Evolutionary conservation across 2,329 filamentous ascomycete genomes (phyloP).

Genomic region (Hymenoscyphus scutula): DNA sequence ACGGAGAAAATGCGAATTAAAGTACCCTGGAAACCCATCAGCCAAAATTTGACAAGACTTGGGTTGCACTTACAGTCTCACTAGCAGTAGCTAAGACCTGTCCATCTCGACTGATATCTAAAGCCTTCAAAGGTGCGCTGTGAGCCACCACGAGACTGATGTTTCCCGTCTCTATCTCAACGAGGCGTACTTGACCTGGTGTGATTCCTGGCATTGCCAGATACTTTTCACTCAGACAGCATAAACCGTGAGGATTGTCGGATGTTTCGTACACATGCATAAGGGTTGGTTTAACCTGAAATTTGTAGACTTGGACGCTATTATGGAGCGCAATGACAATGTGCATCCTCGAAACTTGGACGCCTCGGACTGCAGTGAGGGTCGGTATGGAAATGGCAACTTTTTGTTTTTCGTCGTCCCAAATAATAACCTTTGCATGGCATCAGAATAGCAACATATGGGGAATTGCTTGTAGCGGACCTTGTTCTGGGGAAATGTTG

Average conservation of each 20-base stretch:
- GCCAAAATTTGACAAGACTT: background rate
- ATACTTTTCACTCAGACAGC: slow-evolving; percentile 69
- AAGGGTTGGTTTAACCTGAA: slow-evolving; percentile 68
- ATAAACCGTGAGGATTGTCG: slow-evolving; percentile 78
- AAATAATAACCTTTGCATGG: slow-evolving; percentile 67
- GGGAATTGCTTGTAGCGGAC: slow-evolving; percentile 39
- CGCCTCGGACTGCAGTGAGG: slow-evolving; percentile 74
- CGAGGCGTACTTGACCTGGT: slow-evolving; percentile 82
- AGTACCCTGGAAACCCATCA: slow-evolving; percentile 60
- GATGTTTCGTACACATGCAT: slow-evolving; percentile 79
- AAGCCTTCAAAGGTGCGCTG: slow-evolving; percentile 70
- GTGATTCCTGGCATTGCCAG: slow-evolving; percentile 87
- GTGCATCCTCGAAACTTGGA: slow-evolving; percentile 72
- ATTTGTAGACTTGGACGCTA: slow-evolving; percentile 76
- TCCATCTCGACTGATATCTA: slow-evolving; percentile 77
- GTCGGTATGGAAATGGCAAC: slow-evolving; percentile 75
- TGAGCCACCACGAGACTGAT: slow-evolving; percentile 95
- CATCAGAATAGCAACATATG: slow-evolving; percentile 15
- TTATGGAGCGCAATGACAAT: slow-evolving; percentile 81
- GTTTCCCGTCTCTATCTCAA: slow-evolving; percentile 73
- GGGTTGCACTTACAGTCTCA: slow-evolving; percentile 56
- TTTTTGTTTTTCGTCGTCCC: slow-evolving; percentile 81
- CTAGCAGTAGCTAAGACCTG: slow-evolving; percentile 85
- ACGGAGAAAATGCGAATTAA: slow-evolving; percentile 84
- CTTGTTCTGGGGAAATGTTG: slow-evolving; percentile 86